These are phyloP conservation scores for Apiotrichum gamsii DNA, from an alignment of 1,284 basidiomycete species.

Conservation along the genomic window DNA sequence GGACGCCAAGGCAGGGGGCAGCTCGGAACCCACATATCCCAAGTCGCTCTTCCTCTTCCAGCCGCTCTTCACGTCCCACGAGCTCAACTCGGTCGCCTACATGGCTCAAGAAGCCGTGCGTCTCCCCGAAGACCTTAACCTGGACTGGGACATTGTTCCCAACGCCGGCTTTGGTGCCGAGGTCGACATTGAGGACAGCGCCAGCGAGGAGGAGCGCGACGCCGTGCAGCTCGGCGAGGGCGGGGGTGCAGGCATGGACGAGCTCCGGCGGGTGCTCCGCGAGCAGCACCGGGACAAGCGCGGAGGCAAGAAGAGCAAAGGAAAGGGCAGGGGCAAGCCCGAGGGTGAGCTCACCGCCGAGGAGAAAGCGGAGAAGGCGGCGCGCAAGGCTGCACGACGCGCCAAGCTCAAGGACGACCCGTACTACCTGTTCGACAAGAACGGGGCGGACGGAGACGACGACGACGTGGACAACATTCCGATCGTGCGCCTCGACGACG, in stretches of 20 bases:
- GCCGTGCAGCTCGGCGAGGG: slow-evolving; percentile 34
- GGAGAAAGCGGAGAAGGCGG: slow-evolving; percentile 39
- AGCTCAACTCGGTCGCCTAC: slow-evolving; percentile 76
- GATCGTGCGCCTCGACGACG: slow-evolving; percentile 64
- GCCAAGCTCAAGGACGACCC: slow-evolving; percentile 74
- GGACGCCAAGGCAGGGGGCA: background rate
- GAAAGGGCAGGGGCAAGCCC: slow-evolving; percentile 16
- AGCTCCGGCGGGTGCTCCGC: slow-evolving; percentile 44
- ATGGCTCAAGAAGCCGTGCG: slow-evolving; percentile 74
- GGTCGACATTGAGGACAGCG: slow-evolving; percentile 22
- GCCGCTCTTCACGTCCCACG: slow-evolving; percentile 71
- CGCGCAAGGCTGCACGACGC: slow-evolving; percentile 68
- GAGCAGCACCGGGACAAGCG: slow-evolving; percentile 47
- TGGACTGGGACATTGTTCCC: slow-evolving; percentile 76
- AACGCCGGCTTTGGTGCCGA: slow-evolving; percentile 49
- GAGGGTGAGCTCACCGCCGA: slow-evolving; percentile 28
- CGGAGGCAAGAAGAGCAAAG: slow-evolving; percentile 25
- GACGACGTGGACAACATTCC: slow-evolving; percentile 79
- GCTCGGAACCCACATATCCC: slow-evolving; percentile 53
- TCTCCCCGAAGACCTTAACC: slow-evolving; percentile 74
- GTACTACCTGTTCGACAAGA: slow-evolving; percentile 64
- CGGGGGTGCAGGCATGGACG: slow-evolving; percentile 45
- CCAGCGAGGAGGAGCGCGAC: slow-evolving; percentile 28
- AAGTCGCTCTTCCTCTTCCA: slow-evolving; percentile 82
- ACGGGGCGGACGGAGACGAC: slow-evolving; percentile 50